Percentiles rank a stretch among this genome's conserved stretches.
Conservation (phyloP, 352 stramenopile genomes). For the Globisporangium middletonii region DNA sequence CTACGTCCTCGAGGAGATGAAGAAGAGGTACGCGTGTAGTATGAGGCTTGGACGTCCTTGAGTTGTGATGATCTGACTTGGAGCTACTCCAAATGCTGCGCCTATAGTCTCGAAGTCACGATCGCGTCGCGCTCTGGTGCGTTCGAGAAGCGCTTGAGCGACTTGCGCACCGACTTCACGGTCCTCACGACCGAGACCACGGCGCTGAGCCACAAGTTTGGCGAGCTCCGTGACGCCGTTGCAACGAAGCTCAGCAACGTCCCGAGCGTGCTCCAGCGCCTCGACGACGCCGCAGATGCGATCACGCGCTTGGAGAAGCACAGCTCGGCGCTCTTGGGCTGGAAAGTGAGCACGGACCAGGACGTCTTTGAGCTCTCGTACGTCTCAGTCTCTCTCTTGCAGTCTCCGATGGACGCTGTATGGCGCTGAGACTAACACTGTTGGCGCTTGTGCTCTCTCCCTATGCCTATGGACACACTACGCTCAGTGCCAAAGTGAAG, state of each 20-base stretch:
- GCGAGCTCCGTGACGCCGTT: constrained; percentile 45
- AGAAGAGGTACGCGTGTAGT: constrained; percentile 25
- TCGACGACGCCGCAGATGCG: constrained; percentile 41
- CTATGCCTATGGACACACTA: background rate
- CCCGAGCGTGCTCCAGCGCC: constrained; percentile 21
- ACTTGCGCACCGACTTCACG: constrained; percentile 54
- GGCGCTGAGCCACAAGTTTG: constrained; percentile 32
- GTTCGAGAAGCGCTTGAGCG: constrained; percentile 62
- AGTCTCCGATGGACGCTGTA: no score
- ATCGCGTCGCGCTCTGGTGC: constrained; percentile 42
- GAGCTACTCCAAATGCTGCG: background rate
- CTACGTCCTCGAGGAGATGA: constrained; percentile 49
- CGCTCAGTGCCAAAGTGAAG: constrained; percentile 41
- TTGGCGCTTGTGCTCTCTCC: background rate
- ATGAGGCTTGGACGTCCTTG: background rate
- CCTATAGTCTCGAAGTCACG: constrained; percentile 44
- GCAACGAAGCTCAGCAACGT: constrained; percentile 23
- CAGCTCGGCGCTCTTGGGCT: constrained; percentile 51
- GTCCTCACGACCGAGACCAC: constrained; percentile 39
- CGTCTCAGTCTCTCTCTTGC: constrained; percentile 1
- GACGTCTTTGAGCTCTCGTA: constrained; percentile 49
- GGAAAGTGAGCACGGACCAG: constrained; percentile 56
- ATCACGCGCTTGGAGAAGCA: constrained; percentile 72
- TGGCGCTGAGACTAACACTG: background rate
- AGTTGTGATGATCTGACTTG: background rate